Evolutionary conservation across 2,329 filamentous ascomycete genomes (phyloP).

Genomic region (Monascus ruber): DNA sequence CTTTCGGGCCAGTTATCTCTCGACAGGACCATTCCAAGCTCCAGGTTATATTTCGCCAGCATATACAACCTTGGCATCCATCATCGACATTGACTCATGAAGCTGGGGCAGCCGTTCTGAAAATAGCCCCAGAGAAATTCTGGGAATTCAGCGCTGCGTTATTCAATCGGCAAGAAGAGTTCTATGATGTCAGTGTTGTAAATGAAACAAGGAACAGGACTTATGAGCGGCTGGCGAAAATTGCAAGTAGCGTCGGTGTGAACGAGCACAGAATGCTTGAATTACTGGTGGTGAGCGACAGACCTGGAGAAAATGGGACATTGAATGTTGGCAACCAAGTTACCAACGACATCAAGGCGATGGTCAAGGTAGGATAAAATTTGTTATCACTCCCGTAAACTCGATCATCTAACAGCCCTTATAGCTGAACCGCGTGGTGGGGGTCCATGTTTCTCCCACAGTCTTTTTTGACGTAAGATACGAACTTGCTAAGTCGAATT

Average conservation of each 20-base stretch:
- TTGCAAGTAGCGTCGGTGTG: slow-evolving; percentile 58
- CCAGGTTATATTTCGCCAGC: slow-evolving; percentile 75
- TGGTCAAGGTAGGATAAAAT: slow-evolving; percentile 53
- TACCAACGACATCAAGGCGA: slow-evolving; percentile 72
- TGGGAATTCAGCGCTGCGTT: slow-evolving; percentile 65
- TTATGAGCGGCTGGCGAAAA: slow-evolving; percentile 63
- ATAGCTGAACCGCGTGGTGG: slow-evolving; percentile 54
- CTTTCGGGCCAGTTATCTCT: slow-evolving; percentile 53
- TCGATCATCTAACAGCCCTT: slow-evolving; percentile 8
- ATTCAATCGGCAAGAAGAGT: slow-evolving; percentile 59
- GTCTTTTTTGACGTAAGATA: slow-evolving; percentile 62
- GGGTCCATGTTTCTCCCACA: slow-evolving; percentile 84
- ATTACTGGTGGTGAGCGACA: slow-evolving; percentile 57
- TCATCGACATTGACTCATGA: slow-evolving; percentile 63
- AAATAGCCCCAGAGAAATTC: slow-evolving; percentile 59
- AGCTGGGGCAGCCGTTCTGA: slow-evolving; percentile 69
- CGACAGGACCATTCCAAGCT: slow-evolving; percentile 50
- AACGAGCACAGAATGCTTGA: slow-evolving; percentile 59
- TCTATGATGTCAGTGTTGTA: slow-evolving; percentile 76
- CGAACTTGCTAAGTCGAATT: slow-evolving; percentile 1
- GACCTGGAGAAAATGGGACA: slow-evolving; percentile 53
- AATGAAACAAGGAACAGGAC: slow-evolving; percentile 76
- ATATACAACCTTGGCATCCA: slow-evolving; percentile 92
- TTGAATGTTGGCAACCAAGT: slow-evolving; percentile 72
- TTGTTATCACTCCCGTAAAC: background rate